Evolutionary conservation across 2,329 filamentous ascomycete species (phyloP).

Genomic region (Penicillium griseofulvum): DNA sequence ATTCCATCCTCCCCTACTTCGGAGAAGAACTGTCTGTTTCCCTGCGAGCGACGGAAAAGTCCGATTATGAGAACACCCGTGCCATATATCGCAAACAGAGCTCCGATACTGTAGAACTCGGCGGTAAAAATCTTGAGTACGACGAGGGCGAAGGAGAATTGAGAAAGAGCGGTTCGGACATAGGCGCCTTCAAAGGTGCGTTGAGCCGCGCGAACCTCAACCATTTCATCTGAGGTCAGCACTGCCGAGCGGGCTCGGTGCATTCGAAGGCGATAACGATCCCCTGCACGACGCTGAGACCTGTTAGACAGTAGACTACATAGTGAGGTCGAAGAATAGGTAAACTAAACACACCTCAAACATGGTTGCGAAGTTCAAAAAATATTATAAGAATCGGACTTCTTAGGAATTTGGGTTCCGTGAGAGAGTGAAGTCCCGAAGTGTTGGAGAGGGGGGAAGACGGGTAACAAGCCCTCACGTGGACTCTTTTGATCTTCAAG

Average conservation of each 20-base stretch:
- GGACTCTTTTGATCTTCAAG: background rate
- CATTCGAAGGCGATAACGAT: constrained; percentile 73
- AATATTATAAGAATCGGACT: too few relatives aligned
- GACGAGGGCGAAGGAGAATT: constrained; percentile 92
- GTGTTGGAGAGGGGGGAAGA: background rate
- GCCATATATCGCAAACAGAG: constrained; percentile 89
- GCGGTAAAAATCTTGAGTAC: constrained; percentile 95
- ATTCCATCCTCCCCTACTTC: constrained; percentile 58
- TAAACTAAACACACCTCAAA: constrained; percentile 5
- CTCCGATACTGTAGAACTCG: constrained; percentile 97
- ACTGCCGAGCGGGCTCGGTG: constrained; percentile 82
- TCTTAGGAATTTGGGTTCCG: background rate
- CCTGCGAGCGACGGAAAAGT: constrained; percentile 81
- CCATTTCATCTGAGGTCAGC: constrained; percentile 78
- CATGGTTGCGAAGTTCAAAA: too few relatives aligned
- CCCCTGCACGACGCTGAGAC: constrained; percentile 64
- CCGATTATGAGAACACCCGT: constrained; percentile 79
- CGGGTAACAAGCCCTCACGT: constrained; percentile 10
- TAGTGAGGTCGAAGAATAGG: background rate
- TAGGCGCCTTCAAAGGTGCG: constrained; percentile 97
- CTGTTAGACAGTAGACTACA: constrained; percentile 18
- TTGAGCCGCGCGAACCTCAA: constrained; percentile 92
- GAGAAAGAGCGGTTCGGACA: constrained; percentile 86
- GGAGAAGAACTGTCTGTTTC: constrained; percentile 87
- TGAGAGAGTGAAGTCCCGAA: too few relatives aligned